These are phyloP conservation scores for Populus nigra DNA, from an alignment of 345 rosid species.

Conservation along the genomic window DNA sequence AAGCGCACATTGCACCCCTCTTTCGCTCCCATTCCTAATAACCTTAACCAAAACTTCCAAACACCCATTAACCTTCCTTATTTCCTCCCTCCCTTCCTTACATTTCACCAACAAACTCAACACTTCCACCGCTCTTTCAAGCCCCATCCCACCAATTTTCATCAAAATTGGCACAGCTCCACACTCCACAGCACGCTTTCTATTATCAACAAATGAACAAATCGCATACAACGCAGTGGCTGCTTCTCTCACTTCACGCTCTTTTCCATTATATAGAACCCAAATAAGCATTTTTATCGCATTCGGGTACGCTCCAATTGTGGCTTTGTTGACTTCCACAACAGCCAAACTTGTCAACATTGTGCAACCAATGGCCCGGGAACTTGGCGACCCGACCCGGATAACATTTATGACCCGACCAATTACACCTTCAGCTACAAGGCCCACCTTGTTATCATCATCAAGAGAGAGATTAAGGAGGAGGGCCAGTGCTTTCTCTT, in stretches of 20 bases:
- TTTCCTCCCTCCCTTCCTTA: constrained; percentile 81
- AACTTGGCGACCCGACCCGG: constrained; percentile 54
- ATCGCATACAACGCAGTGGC: constrained; percentile 86
- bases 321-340: constrained; percentile 92
- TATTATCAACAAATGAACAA: constrained; percentile 70
- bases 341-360: constrained; percentile 86
- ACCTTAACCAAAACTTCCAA: constrained; percentile 58
- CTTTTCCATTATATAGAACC: constrained; percentile 58
- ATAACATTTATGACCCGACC: constrained; percentile 53
- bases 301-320: constrained; percentile 73
- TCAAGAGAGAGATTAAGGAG: constrained; percentile 87
- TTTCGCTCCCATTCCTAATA: constrained; percentile 56
- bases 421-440: constrained; percentile 90
- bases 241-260: constrained; percentile 77
- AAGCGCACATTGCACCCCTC: constrained; percentile 69
- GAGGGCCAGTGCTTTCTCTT: constrained; percentile 72
- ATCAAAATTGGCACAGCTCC: constrained; percentile 74
- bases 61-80: constrained; percentile 52
- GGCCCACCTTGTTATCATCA: constrained; percentile 88
- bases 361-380: constrained; percentile 83
- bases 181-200: constrained; percentile 59
- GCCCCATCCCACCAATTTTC: constrained; percentile 53
- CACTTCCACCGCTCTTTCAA: constrained; percentile 86
- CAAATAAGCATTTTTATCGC: constrained; percentile 62
- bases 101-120: constrained; percentile 80